Percentiles rank a stretch among this genome's conserved stretches.
Conservation (phyloP, 176 grass and related monocot species). For the Cocos nucifera region DNA sequence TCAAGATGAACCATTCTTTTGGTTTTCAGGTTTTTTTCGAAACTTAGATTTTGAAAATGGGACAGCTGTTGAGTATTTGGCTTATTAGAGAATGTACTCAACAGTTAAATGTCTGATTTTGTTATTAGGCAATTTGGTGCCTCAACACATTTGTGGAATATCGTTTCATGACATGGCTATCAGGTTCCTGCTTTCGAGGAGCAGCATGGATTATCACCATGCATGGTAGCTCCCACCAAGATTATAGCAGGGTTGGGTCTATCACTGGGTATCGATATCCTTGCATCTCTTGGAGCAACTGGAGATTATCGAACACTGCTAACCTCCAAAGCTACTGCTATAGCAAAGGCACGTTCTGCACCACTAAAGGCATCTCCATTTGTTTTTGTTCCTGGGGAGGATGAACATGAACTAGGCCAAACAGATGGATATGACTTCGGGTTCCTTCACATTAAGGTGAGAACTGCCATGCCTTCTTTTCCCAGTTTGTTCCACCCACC, state of each 20-base stretch:
- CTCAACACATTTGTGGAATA: no score
- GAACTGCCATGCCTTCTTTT: neutral
- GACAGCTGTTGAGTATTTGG: no score
- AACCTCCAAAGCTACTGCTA: slow-evolving; percentile 89
- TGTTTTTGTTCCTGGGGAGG: slow-evolving; percentile 78
- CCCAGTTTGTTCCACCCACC: neutral
- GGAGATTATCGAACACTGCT: slow-evolving; percentile 90
- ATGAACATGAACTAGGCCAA: slow-evolving; percentile 54
- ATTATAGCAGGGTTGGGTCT: slow-evolving; percentile 90
- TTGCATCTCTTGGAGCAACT: slow-evolving; percentile 90
- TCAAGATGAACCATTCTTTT: no score
- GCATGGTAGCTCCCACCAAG: slow-evolving; percentile 97
- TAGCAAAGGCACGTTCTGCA: slow-evolving; percentile 51
- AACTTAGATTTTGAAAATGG: no score
- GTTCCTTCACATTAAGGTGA: slow-evolving; percentile 87
- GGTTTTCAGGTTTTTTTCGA: no score
- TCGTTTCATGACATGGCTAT: slow-evolving; percentile 5
- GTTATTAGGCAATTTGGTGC: neutral
- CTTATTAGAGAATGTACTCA: no score
- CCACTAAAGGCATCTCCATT: slow-evolving; percentile 48
- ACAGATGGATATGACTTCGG: slow-evolving; percentile 89
- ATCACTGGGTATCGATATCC: slow-evolving; percentile 85
- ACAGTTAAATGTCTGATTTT: no score
- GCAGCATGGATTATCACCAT: slow-evolving; percentile 67
- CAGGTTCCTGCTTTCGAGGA: slow-evolving; percentile 72